phyloP scores from a whole-genome alignment of 1,139 yeast species.

The Barnettozyma hawaiiensis region DNA sequence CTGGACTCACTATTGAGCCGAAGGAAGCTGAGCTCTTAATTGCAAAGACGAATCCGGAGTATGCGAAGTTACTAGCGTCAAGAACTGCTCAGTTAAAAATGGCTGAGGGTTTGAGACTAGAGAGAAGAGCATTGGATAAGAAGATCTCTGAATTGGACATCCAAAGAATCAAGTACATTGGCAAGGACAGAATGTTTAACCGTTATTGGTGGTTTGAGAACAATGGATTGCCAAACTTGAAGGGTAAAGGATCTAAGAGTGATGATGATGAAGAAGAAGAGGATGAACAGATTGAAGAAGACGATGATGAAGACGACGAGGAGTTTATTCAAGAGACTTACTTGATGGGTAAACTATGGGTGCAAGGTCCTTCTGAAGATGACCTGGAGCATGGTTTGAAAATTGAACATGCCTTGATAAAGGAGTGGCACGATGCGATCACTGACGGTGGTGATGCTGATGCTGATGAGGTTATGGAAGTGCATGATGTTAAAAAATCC shows the following conservation, averaged over 20 bases:
- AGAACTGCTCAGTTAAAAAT: conserved; percentile 38
- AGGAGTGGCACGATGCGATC: conserved; percentile 28
- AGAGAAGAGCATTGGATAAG: conserved; percentile 49
- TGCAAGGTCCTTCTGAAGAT: conserved; percentile 81
- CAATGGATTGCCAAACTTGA: conserved; percentile 67
- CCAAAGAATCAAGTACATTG: conserved; percentile 72
- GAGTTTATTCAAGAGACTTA: conserved; percentile 53
- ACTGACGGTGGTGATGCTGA: conserved; percentile 17
- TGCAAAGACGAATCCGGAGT: conserved; percentile 42
- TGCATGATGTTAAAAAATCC: conserved; percentile 16
- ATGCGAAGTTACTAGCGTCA: conserved; percentile 39
- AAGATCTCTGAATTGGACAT: conserved; percentile 62
- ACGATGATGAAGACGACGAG: conserved; percentile 34
- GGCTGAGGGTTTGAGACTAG: conserved; percentile 40
- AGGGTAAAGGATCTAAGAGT: conserved; percentile 32
- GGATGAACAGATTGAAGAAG: conserved; percentile 33
- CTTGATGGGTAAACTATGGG: conserved; percentile 85
- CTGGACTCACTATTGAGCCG: conserved; percentile 39
- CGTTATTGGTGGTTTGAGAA: conserved; percentile 95
- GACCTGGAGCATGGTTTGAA: conserved; percentile 46
- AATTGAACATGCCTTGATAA: conserved; percentile 31
- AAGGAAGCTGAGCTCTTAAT: conserved; percentile 45
- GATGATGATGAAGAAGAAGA: conserved; percentile 38
- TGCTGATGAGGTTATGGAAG: conserved; percentile 13
- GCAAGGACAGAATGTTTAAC: conserved; percentile 79